Base-by-base conservation (phyloP, 2,329 filamentous ascomycete genomes). In the Clonostachys sp. region DNA sequence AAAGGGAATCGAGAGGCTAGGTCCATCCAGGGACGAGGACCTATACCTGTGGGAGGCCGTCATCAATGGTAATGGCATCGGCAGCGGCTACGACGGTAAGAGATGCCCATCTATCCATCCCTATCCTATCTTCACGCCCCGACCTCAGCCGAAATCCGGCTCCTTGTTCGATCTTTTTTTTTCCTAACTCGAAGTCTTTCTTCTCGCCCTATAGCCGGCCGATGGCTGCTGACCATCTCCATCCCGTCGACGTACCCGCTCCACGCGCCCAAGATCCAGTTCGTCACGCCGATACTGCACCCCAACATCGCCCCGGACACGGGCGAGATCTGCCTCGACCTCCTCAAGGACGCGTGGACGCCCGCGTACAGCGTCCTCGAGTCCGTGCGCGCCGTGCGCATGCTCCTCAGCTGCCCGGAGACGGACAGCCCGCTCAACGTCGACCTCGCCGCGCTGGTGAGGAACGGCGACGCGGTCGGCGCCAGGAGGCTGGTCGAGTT, bases 281-380 rank as follows among this genome's bases (percentile, higher is more conserved):
- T 99, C 72, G 71, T 77, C n/a, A 99, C 91, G 35, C 82, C 83
- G 52, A 83, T 95, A 55, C 87, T 89, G 59, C 91, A 96, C 71
- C 84, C 91, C 43, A 96, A 96, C 67, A 83, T 83, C 34, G 73
- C 74, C 45, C 73, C 80, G 52, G 58, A 77, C 56, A 91, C 83
- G 3, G 94, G 94, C 56, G 91, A 96, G 68, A 94, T 99, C 61
- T 99, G 94, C 66, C 81, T 97, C 30, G 94, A 96, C 62, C 77
- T 97, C 52, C 76, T 99, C 50, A 78, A 79, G 61, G 78, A 85
- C 47, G 78, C 79, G 16, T 97, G 92, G 92, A 87, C 88, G 50
- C 89, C 91, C 2, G 84, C 89, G 16, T 94, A 96, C 66, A 91
- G 86, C 39, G 78, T 97, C 17, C 78, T 86, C 35, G 81, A 86